A percentile compares a stretch with the other conserved stretches of the same genome.
phyloP scores from a whole-genome alignment of 495 filamentous ascomycete species.

The Hypoxylon trugodes region DNA sequence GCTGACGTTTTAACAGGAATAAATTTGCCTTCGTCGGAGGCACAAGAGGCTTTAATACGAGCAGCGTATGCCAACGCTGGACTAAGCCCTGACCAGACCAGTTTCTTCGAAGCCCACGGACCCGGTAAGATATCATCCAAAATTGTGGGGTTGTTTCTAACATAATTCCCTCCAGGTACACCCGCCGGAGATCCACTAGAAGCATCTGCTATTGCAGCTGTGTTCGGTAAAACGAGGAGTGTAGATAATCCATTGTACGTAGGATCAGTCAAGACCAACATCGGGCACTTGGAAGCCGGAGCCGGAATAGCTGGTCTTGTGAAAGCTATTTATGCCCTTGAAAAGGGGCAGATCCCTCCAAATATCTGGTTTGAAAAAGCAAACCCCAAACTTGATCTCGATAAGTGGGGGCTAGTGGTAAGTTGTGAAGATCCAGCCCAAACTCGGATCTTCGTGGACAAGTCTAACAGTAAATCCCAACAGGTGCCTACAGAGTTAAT shows the following conservation, averaged over 20 bases:
- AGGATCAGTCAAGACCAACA: conserved; percentile 57
- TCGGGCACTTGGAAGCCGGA: conserved; percentile 55
- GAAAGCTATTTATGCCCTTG: conserved; percentile 59
- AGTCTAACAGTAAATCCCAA: neutral
- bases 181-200: conserved; percentile 62
- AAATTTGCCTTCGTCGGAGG: conserved; percentile 62
- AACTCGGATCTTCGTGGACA: neutral
- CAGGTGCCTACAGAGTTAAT: conserved; percentile 40
- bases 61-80: conserved; percentile 56
- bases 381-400: conserved; percentile 53
- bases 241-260: conserved; percentile 44
- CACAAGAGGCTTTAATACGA: conserved; percentile 64
- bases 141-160: conserved; percentile 36
- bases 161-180: conserved; percentile 49
- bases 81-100: conserved; percentile 44
- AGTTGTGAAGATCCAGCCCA: neutral
- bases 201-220: conserved; percentile 52
- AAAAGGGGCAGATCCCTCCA: conserved; percentile 53
- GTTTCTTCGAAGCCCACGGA: conserved; percentile 58
- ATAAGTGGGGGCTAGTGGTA: conserved; percentile 47
- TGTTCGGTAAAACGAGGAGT: conserved; percentile 59
- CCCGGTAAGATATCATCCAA: conserved; percentile 14
- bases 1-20: conserved; percentile 58
- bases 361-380: conserved; percentile 55
- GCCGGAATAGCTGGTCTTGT: conserved; percentile 61